phyloP scores from a whole-genome alignment of 257 asterid genomes.

The Nicotiana sylvestris region DNA sequence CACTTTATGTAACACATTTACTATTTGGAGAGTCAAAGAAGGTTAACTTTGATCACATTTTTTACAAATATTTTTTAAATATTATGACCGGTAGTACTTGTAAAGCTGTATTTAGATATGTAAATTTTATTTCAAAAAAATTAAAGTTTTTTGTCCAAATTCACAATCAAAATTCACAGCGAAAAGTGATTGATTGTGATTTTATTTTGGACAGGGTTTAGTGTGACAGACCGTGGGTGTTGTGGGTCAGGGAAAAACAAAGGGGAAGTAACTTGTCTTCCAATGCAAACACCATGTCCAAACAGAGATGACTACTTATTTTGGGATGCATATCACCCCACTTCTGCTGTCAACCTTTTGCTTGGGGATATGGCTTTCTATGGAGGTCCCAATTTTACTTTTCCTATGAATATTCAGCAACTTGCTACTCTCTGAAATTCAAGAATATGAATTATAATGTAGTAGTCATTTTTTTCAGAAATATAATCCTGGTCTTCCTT shows the following conservation, averaged over 20 bases:
- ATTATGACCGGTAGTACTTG: too few species aligned
- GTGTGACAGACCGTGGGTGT: slow-evolving; percentile 61
- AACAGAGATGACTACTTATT: slow-evolving; percentile 53
- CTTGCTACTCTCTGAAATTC: slow-evolving; percentile 49
- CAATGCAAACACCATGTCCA: slow-evolving; percentile 63
- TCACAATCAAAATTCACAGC: too few species aligned
- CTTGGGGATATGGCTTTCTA: slow-evolving; percentile 62
- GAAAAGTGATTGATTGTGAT: too few species aligned
- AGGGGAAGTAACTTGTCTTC: slow-evolving; percentile 87
- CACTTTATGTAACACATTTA: too few species aligned
- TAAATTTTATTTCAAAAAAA: too few species aligned
- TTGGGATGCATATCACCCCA: slow-evolving; percentile 96
- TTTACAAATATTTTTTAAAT: too few species aligned
- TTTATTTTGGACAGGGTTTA: slow-evolving; percentile 43
- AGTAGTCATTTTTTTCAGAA: not conserved
- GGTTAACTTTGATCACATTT: too few species aligned
- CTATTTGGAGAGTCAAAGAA: too few species aligned
- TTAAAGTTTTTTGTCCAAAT: too few species aligned
- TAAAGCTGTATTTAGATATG: too few species aligned
- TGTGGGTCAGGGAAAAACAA: slow-evolving; percentile 82
- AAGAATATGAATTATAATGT: not conserved
- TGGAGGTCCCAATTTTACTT: slow-evolving; percentile 47
- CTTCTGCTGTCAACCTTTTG: slow-evolving; percentile 72
- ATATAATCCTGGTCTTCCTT: not conserved
- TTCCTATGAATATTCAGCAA: slow-evolving; percentile 63